These are phyloP conservation scores for Kodamaea alishanica DNA, from an alignment of 1,139 yeast species.

Conservation along the genomic window DNA sequence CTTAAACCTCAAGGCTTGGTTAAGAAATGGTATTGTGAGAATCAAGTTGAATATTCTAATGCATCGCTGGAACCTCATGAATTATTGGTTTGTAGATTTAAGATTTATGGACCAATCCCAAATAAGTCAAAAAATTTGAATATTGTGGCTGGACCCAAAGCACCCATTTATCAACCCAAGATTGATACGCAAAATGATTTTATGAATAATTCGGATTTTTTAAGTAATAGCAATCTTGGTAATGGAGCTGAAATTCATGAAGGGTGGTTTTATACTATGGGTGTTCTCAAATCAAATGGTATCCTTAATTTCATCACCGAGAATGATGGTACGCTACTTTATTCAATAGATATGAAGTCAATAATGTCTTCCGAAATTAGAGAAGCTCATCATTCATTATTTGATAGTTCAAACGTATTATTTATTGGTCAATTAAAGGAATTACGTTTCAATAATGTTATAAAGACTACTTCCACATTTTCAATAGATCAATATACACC, in stretches of 20 bases:
- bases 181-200: slow-evolving; percentile 9
- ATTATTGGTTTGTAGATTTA: slow-evolving; percentile 61
- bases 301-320: slow-evolving; percentile 59
- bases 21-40: slow-evolving; percentile 52
- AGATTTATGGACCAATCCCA: slow-evolving; percentile 60
- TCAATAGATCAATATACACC: slow-evolving; percentile 19
- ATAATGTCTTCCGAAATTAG: slow-evolving; percentile 66
- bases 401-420: slow-evolving; percentile 55
- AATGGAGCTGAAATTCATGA: slow-evolving; percentile 28
- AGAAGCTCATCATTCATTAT: slow-evolving; percentile 63
- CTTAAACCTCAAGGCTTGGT: slow-evolving; percentile 55
- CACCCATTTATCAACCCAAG: slow-evolving; percentile 41
- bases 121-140: slow-evolving; percentile 40
- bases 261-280: slow-evolving; percentile 77
- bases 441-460: slow-evolving; percentile 44
- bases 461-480: slow-evolving; percentile 30
- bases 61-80: slow-evolving; percentile 33
- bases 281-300: slow-evolving; percentile 67
- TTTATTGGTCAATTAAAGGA: slow-evolving; percentile 56
- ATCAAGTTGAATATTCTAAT: slow-evolving; percentile 29
- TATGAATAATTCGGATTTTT: slow-evolving; percentile 4
- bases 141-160: slow-evolving; percentile 41
- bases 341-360: slow-evolving; percentile 55
- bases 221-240: slow-evolving; percentile 1
- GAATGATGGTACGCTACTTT: slow-evolving; percentile 63